A percentile compares a stretch with the other conserved stretches of the same genome.
phyloP scores from a whole-genome alignment of 805 yeast species.

The Saccharomycodes ludwigii region DNA sequence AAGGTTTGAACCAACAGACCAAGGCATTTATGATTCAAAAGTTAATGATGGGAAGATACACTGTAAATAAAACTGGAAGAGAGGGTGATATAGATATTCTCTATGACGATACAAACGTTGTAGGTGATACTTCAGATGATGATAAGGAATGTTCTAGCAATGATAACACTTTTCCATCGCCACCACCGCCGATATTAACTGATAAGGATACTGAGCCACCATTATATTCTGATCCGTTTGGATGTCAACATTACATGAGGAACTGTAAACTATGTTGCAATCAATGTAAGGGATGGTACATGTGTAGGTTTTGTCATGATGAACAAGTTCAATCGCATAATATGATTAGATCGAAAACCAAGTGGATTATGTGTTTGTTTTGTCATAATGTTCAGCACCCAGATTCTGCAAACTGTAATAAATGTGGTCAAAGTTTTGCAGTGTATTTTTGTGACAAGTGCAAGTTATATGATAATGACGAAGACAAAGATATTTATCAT shows the following conservation, averaged over 20 bases:
- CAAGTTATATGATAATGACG: constrained; percentile 74
- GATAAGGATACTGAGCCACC: constrained; percentile 33
- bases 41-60: constrained; percentile 53
- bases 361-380: constrained; percentile 67
- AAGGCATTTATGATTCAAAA: constrained; percentile 35
- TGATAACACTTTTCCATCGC: too few relatives aligned
- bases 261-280: constrained; percentile 78
- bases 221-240: constrained; percentile 36
- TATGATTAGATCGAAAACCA: constrained; percentile 45
- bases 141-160: constrained; percentile 24
- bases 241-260: constrained; percentile 76
- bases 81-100: constrained; percentile 12
- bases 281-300: constrained; percentile 58
- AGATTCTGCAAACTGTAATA: constrained; percentile 43
- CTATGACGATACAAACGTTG: constrained; percentile 9
- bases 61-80: constrained; percentile 17
- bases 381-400: constrained; percentile 72
- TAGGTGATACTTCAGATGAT: constrained; percentile 16
- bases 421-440: constrained; percentile 59
- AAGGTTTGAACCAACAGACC: constrained; percentile 8
- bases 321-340: constrained; percentile 39
- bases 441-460: constrained; percentile 69
- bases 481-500: constrained; percentile 72
- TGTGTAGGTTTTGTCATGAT: constrained; percentile 84
- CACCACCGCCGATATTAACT: constrained; percentile 27